Conservation (phyloP, 495 filamentous ascomycete genomes). For the Penicillium paxilli region DNA sequence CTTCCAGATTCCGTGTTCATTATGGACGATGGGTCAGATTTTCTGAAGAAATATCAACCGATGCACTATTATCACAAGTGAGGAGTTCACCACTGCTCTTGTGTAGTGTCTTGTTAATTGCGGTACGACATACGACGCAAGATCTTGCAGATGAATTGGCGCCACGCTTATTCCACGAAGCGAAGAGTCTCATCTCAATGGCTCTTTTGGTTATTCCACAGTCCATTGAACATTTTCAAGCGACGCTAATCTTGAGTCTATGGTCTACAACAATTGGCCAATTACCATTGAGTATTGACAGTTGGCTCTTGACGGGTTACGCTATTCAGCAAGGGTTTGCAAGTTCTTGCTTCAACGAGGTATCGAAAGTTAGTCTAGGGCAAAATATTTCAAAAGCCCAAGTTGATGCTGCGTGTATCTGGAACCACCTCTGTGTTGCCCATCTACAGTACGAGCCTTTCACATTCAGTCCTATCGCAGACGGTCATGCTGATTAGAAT, state of each 20-base stretch:
- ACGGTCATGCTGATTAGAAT: not conserved
- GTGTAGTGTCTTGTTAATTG: conserved; percentile 1
- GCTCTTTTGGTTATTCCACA: not conserved
- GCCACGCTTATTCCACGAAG: not conserved
- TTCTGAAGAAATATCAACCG: not conserved
- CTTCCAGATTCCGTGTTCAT: not conserved
- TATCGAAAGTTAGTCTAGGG: not conserved
- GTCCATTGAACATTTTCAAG: not conserved
- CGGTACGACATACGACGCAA: conserved; percentile 3
- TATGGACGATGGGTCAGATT: conserved; percentile 5
- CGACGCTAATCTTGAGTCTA: not conserved
- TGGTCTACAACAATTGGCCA: conserved; percentile 7
- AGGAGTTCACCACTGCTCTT: conserved; percentile 1
- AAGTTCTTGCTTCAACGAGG: not conserved
- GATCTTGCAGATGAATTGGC: not conserved
- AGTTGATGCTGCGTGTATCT: not conserved
- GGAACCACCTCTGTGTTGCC: conserved; percentile 3
- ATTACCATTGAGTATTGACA: not conserved
- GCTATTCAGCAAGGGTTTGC: conserved; percentile 2
- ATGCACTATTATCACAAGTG: not conserved
- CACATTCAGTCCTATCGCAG: not conserved
- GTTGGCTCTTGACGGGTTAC: conserved; percentile 4
- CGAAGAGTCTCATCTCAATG: not conserved
- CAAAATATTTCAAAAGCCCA: not conserved
- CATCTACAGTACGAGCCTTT: not conserved